phyloP scores from a whole-genome alignment of 179 eudicot species.

The Vitellaria paradoxa region DNA sequence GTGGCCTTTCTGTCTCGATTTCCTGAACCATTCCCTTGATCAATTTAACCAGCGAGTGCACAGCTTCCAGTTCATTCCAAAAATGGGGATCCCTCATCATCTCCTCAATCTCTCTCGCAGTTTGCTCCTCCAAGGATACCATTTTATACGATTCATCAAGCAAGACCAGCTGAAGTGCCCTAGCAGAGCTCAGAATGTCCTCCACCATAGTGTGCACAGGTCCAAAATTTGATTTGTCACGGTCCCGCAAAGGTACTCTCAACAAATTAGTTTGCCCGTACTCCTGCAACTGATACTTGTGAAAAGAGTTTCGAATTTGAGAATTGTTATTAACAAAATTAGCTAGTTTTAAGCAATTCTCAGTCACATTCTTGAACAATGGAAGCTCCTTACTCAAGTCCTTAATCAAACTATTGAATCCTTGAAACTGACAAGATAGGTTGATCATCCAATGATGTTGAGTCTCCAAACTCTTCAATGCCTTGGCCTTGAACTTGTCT shows the following conservation, averaged over 20 bases:
- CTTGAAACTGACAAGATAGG: constrained; percentile 66
- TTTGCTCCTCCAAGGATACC: constrained; percentile 55
- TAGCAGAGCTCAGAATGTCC: constrained; percentile 56
- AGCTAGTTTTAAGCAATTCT: constrained; percentile 59
- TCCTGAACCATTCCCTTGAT: constrained; percentile 58
- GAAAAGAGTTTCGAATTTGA: constrained; percentile 49
- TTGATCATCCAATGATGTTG: constrained; percentile 84
- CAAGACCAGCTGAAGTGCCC: constrained; percentile 58
- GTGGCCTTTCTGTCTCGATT: constrained; percentile 54
- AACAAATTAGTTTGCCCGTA: constrained; percentile 49
- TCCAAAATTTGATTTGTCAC: constrained; percentile 32
- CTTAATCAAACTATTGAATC: constrained; percentile 62
- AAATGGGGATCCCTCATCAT: constrained; percentile 64
- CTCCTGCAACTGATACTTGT: constrained; percentile 59
- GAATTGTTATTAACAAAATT: constrained; percentile 55
- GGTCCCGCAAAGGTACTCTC: constrained; percentile 36
- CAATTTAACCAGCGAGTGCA: constrained; percentile 55
- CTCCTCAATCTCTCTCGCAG: constrained; percentile 57
- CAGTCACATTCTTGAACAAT: constrained; percentile 55
- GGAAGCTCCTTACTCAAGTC: constrained; percentile 75
- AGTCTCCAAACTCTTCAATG: constrained; percentile 64
- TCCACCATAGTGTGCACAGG: constrained; percentile 48
- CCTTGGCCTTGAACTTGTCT: constrained; percentile 67
- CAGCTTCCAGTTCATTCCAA: constrained; percentile 83
- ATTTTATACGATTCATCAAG: constrained; percentile 66